Percentiles rank a stretch among this genome's conserved stretches.
These are phyloP conservation scores for Podospora bellae-mahoneyi DNA, from an alignment of 495 filamentous ascomycete species.

Conservation along the genomic window DNA sequence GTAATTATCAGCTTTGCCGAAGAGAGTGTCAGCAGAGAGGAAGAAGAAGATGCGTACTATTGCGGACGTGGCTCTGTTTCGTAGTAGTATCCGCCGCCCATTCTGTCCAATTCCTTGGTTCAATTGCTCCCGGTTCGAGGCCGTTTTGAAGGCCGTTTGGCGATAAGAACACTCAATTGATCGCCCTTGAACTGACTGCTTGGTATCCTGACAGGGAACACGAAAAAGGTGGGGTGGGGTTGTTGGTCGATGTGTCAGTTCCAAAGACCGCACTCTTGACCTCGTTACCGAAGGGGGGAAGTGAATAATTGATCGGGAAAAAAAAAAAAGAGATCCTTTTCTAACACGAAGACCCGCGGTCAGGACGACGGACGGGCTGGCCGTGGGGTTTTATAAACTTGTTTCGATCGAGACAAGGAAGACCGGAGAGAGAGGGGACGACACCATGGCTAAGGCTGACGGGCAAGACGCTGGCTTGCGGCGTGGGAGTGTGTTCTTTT, in stretches of 20 bases:
- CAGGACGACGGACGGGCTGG: background rate
- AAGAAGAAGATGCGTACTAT: constrained; percentile 11
- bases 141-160: background rate
- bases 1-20: no score
- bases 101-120: background rate
- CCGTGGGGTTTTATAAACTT: background rate
- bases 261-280: background rate
- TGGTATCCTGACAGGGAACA: no score
- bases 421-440: no score
- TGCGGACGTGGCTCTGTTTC: constrained; percentile 8
- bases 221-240: no score
- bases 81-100: constrained; percentile 10
- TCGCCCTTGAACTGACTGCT: background rate
- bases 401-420: constrained; percentile 6
- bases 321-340: no score
- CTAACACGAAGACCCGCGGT: background rate
- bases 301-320: no score
- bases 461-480: background rate
- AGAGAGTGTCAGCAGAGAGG: background rate
- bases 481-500: background rate
- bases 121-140: background rate
- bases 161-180: background rate
- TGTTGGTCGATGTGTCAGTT: background rate
- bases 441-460: background rate
- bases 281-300: background rate